Evolutionary conservation across 345 rosid species (phyloP).

Genomic region (Eucalyptus tenuipes): DNA sequence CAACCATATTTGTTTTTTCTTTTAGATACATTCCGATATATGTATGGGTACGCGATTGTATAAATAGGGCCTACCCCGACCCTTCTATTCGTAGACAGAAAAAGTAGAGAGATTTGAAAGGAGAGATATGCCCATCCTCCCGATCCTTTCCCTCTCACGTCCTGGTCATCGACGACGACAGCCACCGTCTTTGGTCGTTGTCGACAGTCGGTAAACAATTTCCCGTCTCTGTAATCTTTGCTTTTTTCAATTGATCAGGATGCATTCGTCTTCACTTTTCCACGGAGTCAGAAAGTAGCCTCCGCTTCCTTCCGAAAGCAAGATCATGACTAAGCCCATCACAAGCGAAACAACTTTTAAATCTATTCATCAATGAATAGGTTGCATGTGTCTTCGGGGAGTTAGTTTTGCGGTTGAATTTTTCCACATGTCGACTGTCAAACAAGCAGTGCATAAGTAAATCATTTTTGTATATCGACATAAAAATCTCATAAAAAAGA

Average conservation of each 20-base stretch:
- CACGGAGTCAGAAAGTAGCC: neutral
- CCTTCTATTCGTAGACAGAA: neutral
- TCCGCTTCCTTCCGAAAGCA: neutral
- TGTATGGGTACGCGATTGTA: neutral
- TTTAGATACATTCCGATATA: no score
- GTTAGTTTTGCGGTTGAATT: neutral
- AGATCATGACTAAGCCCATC: neutral
- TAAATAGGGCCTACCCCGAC: neutral
- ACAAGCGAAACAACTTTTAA: neutral
- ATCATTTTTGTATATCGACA: no score
- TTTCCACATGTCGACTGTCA: neutral
- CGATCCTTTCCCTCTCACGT: neutral
- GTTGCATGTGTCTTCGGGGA: neutral
- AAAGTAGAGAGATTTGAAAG: neutral
- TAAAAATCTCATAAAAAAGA: no score
- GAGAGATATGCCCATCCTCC: neutral
- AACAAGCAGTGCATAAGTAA: neutral
- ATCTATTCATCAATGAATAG: no score
- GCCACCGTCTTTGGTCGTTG: neutral
- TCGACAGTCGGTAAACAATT: neutral
- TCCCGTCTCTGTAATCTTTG: neutral
- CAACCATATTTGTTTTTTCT: no score
- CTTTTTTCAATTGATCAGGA: neutral
- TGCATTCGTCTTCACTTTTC: neutral
- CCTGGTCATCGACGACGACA: neutral